A percentile compares a stretch with the other conserved stretches of the same genome.
Evolutionary conservation across 2,329 filamentous ascomycete species (phyloP).

Genomic region (Ophiosphaerella narmari): DNA sequence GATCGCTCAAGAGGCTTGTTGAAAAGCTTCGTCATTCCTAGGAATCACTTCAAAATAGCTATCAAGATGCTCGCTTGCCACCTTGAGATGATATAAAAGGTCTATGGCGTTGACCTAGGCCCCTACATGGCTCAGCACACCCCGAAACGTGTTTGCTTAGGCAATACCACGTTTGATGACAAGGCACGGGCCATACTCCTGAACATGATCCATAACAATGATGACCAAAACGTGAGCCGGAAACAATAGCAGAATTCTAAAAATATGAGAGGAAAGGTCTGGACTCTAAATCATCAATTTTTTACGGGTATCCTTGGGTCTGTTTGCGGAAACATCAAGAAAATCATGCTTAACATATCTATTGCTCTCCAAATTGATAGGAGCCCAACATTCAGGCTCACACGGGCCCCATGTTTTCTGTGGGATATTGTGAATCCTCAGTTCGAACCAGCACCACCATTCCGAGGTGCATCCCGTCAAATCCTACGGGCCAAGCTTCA

Average conservation of each 20-base stretch:
- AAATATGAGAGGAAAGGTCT: background rate
- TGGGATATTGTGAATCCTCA: conserved; percentile 4
- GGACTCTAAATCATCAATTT: conserved; percentile 7
- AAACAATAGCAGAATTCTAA: background rate
- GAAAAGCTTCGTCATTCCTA: conserved; percentile 11
- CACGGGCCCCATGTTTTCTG: background rate
- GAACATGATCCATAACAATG: conserved; percentile 3
- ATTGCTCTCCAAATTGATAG: conserved; percentile 1
- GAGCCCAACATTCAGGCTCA: too few species aligned
- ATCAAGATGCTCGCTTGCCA: conserved; percentile 10
- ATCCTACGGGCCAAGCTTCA: conserved; percentile 12
- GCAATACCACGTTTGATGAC: background rate
- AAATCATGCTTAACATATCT: conserved; percentile 15
- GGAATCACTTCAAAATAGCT: conserved; percentile 12
- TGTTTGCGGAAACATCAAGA: conserved; percentile 16
- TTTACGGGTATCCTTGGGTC: conserved; percentile 15
- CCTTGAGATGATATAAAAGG: conserved; percentile 10
- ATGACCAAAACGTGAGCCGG: background rate
- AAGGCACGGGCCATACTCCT: conserved; percentile 1
- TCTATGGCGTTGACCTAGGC: conserved; percentile 16
- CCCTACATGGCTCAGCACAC: conserved; percentile 10
- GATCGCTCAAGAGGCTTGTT: conserved; percentile 19
- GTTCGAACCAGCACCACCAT: conserved; percentile 6
- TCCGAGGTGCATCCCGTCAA: conserved; percentile 7
- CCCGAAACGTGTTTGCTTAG: conserved; percentile 2